These are phyloP conservation scores for Yarrowia sp. DNA, from an alignment of 805 yeast species.

Conservation along the genomic window DNA sequence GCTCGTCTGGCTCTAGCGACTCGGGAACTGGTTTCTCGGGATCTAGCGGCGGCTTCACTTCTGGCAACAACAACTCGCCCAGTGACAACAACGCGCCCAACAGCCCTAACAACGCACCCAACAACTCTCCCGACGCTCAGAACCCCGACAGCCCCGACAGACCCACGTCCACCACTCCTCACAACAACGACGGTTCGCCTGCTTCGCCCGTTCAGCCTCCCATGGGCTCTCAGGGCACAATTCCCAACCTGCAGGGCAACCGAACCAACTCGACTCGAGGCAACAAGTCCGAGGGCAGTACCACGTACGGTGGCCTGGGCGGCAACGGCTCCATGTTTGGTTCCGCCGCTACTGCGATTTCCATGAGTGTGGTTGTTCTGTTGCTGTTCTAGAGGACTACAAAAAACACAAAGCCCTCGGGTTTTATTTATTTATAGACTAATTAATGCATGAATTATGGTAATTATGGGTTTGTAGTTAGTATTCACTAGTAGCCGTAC, in stretches of 20 bases:
- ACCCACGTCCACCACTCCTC: slow-evolving; percentile 7
- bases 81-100: not conserved
- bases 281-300: slow-evolving; percentile 25
- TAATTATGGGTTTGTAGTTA: no score
- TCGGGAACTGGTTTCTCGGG: slow-evolving; percentile 13
- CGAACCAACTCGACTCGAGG: slow-evolving; percentile 24
- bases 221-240: slow-evolving; percentile 13
- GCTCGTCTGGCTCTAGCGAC: not conserved
- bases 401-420: not conserved
- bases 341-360: slow-evolving; percentile 2
- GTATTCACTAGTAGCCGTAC: no score
- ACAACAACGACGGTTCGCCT: slow-evolving; percentile 18
- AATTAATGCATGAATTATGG: slow-evolving; percentile 6
- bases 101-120: not conserved
- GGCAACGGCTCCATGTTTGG: slow-evolving; percentile 24
- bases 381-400: not conserved
- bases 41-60: not conserved
- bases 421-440: slow-evolving; percentile 21
- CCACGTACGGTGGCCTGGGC: slow-evolving; percentile 21
- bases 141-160: not conserved
- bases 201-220: slow-evolving; percentile 25
- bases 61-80: slow-evolving; percentile 1
- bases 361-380: slow-evolving; percentile 18
- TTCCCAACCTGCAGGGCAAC: slow-evolving; percentile 16
- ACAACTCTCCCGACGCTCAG: not conserved